Conservation (phyloP, 768 basidiomycete genomes). For the Cubamyces sp. region DNA sequence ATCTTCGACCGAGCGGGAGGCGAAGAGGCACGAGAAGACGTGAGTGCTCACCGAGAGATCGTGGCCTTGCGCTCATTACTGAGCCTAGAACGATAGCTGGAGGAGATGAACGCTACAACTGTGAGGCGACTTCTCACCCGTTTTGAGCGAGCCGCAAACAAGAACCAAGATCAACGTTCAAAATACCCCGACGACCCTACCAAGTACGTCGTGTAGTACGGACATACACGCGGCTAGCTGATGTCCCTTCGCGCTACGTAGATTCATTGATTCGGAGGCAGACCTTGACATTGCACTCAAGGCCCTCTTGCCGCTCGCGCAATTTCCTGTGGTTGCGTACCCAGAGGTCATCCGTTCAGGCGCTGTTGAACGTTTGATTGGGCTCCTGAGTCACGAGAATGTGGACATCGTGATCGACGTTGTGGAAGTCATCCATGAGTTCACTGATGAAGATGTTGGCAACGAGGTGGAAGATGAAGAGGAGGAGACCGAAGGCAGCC, state of each 20-base stretch:
- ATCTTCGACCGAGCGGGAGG: conserved; percentile 84
- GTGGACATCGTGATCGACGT: conserved; percentile 96
- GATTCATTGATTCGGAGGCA: conserved; percentile 99
- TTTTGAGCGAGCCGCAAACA: conserved; percentile 89
- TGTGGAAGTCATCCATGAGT: conserved; percentile 88
- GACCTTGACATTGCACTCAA: conserved; percentile 90
- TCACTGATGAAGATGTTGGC: conserved; percentile 95
- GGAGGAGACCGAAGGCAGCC: conserved; percentile 60
- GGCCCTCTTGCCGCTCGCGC: conserved; percentile 84
- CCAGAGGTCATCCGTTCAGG: conserved; percentile 86
- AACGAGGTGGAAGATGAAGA: conserved; percentile 70
- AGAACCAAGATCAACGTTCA: conserved; percentile 96
- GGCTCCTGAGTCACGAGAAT: conserved; percentile 94
- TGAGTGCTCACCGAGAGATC: conserved; percentile 35
- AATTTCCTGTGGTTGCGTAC: conserved; percentile 81
- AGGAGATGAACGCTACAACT: conserved; percentile 67
- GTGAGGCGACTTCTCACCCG: conserved; percentile 75
- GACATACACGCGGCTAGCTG: background rate
- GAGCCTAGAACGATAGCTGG: conserved; percentile 46
- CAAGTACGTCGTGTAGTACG: conserved; percentile 56
- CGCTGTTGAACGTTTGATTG: conserved; percentile 69
- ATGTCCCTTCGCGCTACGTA: conserved; percentile 37
- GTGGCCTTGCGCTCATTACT: conserved; percentile 22
- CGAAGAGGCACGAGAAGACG: conserved; percentile 68
- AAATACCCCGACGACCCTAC: conserved; percentile 92